Conservation (phyloP, 768 basidiomycete genomes). For the Boletus patriciae region DNA sequence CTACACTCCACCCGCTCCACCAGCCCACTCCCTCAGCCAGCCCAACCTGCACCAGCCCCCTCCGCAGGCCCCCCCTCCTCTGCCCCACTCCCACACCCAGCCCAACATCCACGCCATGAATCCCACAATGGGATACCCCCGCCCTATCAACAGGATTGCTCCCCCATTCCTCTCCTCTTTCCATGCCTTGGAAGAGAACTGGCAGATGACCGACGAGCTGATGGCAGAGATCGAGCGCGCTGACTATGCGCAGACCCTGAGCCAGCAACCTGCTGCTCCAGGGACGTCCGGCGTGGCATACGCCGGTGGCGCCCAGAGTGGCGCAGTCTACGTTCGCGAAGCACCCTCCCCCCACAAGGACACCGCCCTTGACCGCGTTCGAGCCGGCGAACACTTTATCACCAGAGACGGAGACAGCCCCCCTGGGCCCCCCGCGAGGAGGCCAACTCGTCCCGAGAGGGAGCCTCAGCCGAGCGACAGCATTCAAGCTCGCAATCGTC, state of each 20-base stretch:
- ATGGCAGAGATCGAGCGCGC: constrained; percentile 71
- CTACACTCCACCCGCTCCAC: constrained; percentile 45
- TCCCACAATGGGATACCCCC: constrained; percentile 53
- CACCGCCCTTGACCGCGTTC: constrained; percentile 54
- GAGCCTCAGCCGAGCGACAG: constrained; percentile 40
- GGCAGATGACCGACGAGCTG: constrained; percentile 69
- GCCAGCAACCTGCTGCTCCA: constrained; percentile 40
- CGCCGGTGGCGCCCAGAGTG: constrained; percentile 46
- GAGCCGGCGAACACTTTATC: constrained; percentile 51
- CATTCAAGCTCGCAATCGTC: constrained; percentile 23
- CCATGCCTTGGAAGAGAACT: constrained; percentile 54
- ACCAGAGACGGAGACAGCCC: constrained; percentile 50
- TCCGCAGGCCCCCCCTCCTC: constrained; percentile 38
- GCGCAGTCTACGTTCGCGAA: constrained; percentile 35
- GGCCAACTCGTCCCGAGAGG: constrained; percentile 33
- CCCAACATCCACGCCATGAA: constrained; percentile 32
- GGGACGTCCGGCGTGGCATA: constrained; percentile 46
- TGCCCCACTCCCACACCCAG: constrained; percentile 29
- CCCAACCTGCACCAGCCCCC: constrained; percentile 33
- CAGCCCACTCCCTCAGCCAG: constrained; percentile 32
- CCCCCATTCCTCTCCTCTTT: constrained; percentile 58
- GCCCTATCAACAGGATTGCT: constrained; percentile 58
- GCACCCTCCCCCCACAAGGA: constrained; percentile 48
- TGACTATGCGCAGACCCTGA: constrained; percentile 60
- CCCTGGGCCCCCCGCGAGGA: constrained; percentile 26